A percentile compares a stretch with the other conserved stretches of the same genome.
Evolutionary conservation across 1,139 yeast species (phyloP).

Genomic region (Geotrichum macrosporum): DNA sequence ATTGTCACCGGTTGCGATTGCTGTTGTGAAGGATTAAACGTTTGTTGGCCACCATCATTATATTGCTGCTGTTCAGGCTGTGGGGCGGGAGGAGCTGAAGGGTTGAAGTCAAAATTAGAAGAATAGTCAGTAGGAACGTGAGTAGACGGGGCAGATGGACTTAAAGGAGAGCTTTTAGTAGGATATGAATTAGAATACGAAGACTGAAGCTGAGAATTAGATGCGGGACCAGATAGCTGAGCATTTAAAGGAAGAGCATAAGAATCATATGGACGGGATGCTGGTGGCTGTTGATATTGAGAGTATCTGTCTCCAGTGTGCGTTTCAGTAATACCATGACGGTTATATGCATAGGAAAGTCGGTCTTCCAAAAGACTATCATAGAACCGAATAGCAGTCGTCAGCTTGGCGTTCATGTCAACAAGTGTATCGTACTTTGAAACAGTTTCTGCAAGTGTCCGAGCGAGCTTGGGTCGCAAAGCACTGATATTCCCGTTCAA

Average conservation of each 20-base stretch:
- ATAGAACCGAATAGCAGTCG: slow-evolving; percentile 72
- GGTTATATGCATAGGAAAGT: slow-evolving; percentile 47
- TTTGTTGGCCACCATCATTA: slow-evolving; percentile 10
- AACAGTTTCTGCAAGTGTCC: slow-evolving; percentile 57
- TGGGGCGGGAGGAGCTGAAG: slow-evolving; percentile 14
- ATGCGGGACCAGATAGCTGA: background rate
- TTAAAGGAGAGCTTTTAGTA: slow-evolving; percentile 7
- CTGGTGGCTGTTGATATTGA: slow-evolving; percentile 10
- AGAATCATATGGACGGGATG: background rate
- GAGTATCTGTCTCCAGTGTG: background rate
- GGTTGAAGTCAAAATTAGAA: slow-evolving; percentile 6
- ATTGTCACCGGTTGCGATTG: background rate
- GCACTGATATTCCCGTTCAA: slow-evolving; percentile 60
- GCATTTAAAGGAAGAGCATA: slow-evolving; percentile 2
- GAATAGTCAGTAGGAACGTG: background rate
- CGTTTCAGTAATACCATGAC: slow-evolving; percentile 19
- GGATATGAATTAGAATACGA: slow-evolving; percentile 1
- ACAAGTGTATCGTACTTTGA: slow-evolving; percentile 66
- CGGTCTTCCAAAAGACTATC: slow-evolving; percentile 74
- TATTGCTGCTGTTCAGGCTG: slow-evolving; percentile 8
- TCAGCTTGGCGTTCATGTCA: slow-evolving; percentile 76
- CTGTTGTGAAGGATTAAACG: slow-evolving; percentile 7
- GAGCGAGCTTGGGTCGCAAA: slow-evolving; percentile 70
- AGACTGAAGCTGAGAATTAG: background rate
- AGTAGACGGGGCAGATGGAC: slow-evolving; percentile 11